Percentiles rank a stretch among this genome's conserved stretches.
Conservation (phyloP, 2,329 filamentous ascomycete genomes). For the Cladorrhinum sp. region DNA sequence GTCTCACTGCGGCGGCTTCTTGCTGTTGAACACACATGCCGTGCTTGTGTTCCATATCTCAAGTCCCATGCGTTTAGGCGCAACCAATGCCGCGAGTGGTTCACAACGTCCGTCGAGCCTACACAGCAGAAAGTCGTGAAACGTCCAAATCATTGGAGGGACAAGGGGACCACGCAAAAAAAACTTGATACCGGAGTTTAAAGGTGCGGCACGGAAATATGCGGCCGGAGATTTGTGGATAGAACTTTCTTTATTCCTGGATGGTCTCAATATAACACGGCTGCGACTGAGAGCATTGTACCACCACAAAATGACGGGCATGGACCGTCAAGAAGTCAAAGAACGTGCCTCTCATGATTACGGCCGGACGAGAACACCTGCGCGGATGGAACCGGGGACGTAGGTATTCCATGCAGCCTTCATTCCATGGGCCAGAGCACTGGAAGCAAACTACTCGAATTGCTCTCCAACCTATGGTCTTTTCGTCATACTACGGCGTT, state of each 20-base stretch:
- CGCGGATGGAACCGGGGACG: neutral
- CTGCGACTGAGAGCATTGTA: neutral
- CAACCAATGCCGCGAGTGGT: neutral
- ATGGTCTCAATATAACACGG: neutral
- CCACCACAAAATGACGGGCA: neutral
- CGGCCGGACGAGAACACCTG: neutral
- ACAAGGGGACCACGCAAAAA: neutral
- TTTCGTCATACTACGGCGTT: neutral
- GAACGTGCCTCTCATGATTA: neutral
- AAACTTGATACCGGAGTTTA: neutral
- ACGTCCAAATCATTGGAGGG: neutral
- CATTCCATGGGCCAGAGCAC: neutral
- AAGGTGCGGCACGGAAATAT: neutral
- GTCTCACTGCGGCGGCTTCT: neutral
- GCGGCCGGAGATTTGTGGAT: neutral
- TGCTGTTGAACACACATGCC: neutral
- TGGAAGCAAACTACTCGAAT: neutral
- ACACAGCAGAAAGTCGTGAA: neutral
- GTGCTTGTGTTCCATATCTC: conserved; percentile 4
- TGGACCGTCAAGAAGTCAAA: neutral
- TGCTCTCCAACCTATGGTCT: neutral
- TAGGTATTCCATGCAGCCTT: neutral
- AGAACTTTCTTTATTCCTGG: neutral
- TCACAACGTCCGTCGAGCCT: neutral
- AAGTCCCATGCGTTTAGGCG: conserved; percentile 17